Percentiles rank a stretch among this genome's conserved stretches.
Evolutionary conservation across 331 rosid genomes (phyloP).

Genomic region (Quercus tomentella): DNA sequence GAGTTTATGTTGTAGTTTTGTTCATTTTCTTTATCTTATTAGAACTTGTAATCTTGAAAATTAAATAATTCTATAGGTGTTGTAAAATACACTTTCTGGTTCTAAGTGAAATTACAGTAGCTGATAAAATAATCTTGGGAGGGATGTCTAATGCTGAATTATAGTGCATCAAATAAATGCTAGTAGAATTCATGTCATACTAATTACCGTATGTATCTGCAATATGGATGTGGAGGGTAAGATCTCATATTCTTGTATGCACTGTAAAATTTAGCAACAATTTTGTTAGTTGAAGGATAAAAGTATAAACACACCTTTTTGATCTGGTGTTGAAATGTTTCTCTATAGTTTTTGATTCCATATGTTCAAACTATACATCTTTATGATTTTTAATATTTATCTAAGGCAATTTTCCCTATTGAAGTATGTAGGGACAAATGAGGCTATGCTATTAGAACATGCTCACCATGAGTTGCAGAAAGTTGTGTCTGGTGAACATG

Average conservation of each 20-base stretch:
- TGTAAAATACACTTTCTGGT: neutral
- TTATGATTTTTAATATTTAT: neutral
- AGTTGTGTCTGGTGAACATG: constrained; percentile 27
- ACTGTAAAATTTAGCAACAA: neutral
- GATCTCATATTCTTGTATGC: neutral
- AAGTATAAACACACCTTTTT: neutral
- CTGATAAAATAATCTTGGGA: neutral
- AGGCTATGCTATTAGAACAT: constrained; percentile 37
- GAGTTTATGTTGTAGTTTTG: neutral
- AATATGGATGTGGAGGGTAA: neutral
- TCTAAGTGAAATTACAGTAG: neutral
- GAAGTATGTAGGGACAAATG: constrained; percentile 49
- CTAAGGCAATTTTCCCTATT: constrained; percentile 21
- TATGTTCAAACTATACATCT: neutral
- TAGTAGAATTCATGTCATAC: neutral
- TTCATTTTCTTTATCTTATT: neutral
- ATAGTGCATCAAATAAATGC: neutral
- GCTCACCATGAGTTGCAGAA: constrained; percentile 42
- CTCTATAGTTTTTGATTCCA: neutral
- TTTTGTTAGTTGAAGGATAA: neutral
- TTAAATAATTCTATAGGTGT: neutral
- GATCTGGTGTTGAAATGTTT: neutral
- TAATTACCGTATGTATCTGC: neutral
- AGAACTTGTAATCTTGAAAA: neutral
- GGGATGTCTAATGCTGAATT: neutral